phyloP scores from a whole-genome alignment of 805 yeast species.

The Ogataea methylovora region DNA sequence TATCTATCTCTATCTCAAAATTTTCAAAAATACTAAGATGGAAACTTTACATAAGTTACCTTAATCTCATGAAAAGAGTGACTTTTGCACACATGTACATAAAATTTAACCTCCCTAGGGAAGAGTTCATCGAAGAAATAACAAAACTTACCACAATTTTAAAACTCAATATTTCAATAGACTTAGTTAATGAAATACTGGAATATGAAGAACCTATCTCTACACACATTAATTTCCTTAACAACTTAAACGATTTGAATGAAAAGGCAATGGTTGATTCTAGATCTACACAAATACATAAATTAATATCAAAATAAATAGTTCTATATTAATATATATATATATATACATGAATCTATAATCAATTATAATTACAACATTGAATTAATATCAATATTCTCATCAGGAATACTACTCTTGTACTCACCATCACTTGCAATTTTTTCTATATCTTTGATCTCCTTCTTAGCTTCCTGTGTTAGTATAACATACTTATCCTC shows the following conservation, averaged over 20 bases:
- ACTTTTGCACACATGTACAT: too few relatives aligned
- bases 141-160: too few relatives aligned
- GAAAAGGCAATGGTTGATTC: slow-evolving; percentile 5
- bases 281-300: slow-evolving; percentile 2
- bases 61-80: too few relatives aligned
- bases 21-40: too few relatives aligned
- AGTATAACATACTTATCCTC: slow-evolving; percentile 44
- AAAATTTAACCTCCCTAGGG: too few relatives aligned
- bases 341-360: not conserved
- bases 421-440: slow-evolving; percentile 50
- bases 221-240: too few relatives aligned
- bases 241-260: slow-evolving; percentile 7
- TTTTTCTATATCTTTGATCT: slow-evolving; percentile 71
- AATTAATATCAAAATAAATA: slow-evolving; percentile 5
- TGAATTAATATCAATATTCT: slow-evolving; percentile 33
- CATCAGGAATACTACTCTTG: slow-evolving; percentile 12
- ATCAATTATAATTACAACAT: slow-evolving; percentile 11
- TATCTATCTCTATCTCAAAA: too few relatives aligned
- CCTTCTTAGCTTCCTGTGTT: slow-evolving; percentile 82
- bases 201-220: too few relatives aligned
- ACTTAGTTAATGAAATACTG: too few relatives aligned
- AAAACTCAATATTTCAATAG: too few relatives aligned
- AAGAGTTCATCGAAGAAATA: too few relatives aligned
- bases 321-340: slow-evolving; percentile 6
- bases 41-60: too few relatives aligned